These are phyloP conservation scores for Aspergillus uvarum DNA, from an alignment of 2,329 filamentous ascomycete genomes.

Conservation along the genomic window DNA sequence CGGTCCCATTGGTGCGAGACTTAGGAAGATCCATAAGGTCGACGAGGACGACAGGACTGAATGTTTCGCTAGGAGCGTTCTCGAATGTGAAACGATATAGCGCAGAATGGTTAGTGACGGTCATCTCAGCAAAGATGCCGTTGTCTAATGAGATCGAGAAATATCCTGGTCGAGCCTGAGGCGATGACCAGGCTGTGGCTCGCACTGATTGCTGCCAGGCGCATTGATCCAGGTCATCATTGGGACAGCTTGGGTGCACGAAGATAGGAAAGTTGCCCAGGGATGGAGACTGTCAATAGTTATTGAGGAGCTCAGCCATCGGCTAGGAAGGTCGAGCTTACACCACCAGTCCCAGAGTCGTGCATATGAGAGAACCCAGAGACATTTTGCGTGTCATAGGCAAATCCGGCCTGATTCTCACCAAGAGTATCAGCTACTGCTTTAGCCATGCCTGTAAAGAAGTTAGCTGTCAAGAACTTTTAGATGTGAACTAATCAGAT, in stretches of 20 bases:
- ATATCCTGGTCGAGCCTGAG: conserved; percentile 62
- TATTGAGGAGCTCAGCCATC: neutral
- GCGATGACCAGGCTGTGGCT: conserved; percentile 50
- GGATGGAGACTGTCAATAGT: conserved; percentile 46
- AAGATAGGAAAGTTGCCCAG: conserved; percentile 71
- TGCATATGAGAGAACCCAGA: conserved; percentile 56
- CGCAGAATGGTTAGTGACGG: conserved; percentile 61
- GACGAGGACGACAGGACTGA: conserved; percentile 62
- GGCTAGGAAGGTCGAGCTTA: conserved; percentile 20
- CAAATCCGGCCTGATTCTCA: conserved; percentile 59
- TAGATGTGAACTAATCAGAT: neutral
- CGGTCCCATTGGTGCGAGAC: conserved; percentile 58
- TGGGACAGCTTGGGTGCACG: conserved; percentile 61
- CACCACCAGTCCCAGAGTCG: conserved; percentile 53
- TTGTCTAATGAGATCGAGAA: conserved; percentile 62
- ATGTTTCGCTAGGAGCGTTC: conserved; percentile 23
- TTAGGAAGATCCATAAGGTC: conserved; percentile 65
- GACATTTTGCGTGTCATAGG: conserved; percentile 51
- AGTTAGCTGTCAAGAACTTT: neutral
- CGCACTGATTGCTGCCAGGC: conserved; percentile 57
- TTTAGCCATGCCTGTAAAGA: conserved; percentile 51
- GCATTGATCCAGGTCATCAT: conserved; percentile 62
- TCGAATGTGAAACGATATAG: conserved; percentile 66
- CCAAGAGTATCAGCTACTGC: conserved; percentile 55
- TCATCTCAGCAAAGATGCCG: conserved; percentile 65